These are phyloP conservation scores for Eimeria praecox DNA, from an alignment of 169 alveolate species.

Conservation along the genomic window DNA sequence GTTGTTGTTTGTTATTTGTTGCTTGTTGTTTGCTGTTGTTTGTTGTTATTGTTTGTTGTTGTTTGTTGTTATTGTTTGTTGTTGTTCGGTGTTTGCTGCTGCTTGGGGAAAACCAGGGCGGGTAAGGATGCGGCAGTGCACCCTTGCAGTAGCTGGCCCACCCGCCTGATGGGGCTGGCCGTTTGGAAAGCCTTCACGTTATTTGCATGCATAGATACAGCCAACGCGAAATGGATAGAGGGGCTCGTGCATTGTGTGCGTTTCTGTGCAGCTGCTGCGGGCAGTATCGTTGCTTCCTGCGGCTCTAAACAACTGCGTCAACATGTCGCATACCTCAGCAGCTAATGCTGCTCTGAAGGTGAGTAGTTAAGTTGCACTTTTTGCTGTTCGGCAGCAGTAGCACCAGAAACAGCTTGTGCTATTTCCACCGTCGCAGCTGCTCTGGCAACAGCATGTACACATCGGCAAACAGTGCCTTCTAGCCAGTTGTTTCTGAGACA, in stretches of 20 bases:
- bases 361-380: background rate
- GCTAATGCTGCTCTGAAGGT: slow-evolving; percentile 77
- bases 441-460: background rate
- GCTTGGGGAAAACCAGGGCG: no score
- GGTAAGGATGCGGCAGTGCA: no score
- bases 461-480: background rate
- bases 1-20: no score
- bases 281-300: slow-evolving; percentile 64
- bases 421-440: background rate
- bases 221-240: background rate
- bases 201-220: background rate
- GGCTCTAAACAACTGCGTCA: slow-evolving; percentile 64
- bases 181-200: background rate
- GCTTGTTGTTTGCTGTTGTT: no score
- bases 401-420: background rate
- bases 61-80: no score
- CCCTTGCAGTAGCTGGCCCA: background rate
- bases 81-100: no score
- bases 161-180: background rate
- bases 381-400: background rate
- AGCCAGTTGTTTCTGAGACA: background rate
- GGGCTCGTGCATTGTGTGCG: background rate
- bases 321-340: slow-evolving; percentile 48
- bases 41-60: background rate
- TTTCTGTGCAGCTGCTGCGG: slow-evolving; percentile 52